Conservation (phyloP, 805 yeast species). For the Hanseniaspora lachancei region DNA sequence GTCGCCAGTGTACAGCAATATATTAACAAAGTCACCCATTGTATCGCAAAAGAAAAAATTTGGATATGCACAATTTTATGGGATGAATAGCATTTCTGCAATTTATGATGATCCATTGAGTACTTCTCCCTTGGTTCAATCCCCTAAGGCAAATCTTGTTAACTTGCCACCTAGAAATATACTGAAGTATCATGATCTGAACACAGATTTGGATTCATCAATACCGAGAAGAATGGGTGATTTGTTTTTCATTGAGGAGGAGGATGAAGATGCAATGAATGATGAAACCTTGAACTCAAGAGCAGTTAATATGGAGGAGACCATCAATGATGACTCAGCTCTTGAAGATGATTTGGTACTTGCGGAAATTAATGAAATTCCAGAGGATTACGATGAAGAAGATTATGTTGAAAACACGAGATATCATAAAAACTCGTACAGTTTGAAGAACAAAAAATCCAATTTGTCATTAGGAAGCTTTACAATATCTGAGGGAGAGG, state of each 20-base stretch:
- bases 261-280: conserved; percentile 22
- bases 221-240: conserved; percentile 26
- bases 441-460: conserved; percentile 1
- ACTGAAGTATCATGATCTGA: conserved; percentile 31
- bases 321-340: conserved; percentile 19
- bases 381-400: conserved; percentile 32
- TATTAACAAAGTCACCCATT: conserved; percentile 34
- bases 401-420: conserved; percentile 16
- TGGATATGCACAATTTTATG: conserved; percentile 7
- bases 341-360: conserved; percentile 31
- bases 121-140: neutral
- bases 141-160: neutral
- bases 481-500: conserved; percentile 17
- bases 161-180: conserved; percentile 10
- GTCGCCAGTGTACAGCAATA: conserved; percentile 21
- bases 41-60: conserved; percentile 32
- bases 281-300: neutral
- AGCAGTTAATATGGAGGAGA: neutral
- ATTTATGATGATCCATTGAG: neutral
- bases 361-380: conserved; percentile 40
- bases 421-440: neutral
- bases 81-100: neutral
- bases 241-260: conserved; percentile 25
- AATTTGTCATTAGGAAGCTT: conserved; percentile 16
- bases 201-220: conserved; percentile 28